Base-by-base conservation (phyloP, 2,329 filamentous ascomycete species). In the Leptographium radiaticola region DNA sequence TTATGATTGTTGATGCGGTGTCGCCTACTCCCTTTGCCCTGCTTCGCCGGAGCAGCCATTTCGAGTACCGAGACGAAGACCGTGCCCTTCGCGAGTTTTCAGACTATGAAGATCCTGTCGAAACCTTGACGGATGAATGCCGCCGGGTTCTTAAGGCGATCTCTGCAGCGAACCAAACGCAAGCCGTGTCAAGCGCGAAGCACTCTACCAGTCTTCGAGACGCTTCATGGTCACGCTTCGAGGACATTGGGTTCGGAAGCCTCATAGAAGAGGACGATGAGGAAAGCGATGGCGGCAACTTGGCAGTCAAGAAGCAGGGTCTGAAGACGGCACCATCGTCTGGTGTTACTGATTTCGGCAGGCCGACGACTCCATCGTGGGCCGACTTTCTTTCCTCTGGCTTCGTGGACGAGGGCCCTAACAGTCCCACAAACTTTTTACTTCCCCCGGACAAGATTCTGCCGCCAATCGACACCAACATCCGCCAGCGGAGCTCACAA, bases 361-460 rank as follows among this genome's bases (percentile, higher is more conserved):
- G 93, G 55, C 93, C 93, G 1, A 97, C 89, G 0, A 98, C 93
- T 1, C 93, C 93, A 1, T 97, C 93, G 0, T 98, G 93, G 93
- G 93, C 93, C 4, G 93, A 98, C 66, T 98, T 98, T 66, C 76
- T 98, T 55, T 95, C 89, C 1, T 89, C 89, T 44, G 93, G 93
- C 1, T 98, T 98, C 63, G 75, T 86, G 25, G 89, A 96, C 60
- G 83, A 84, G 56, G 77, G 76, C n/a, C 71, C 77, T n/a, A 75
- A 75, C 58, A 73, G 76, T 33, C 75, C 78, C 12, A 72, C 81
- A 1, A 86, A 86, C 51, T 70, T 94, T 49, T 72, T 96, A 31
- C 74, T 97, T n/a, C 90, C 91, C 0, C 89, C 89, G 0, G 90
- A 96, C 66, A 93, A 97, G 71, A 76, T 89, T 18, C 76, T 98